Conservation (phyloP, 1,284 basidiomycete species). For the Exsudoporus floridanus region DNA sequence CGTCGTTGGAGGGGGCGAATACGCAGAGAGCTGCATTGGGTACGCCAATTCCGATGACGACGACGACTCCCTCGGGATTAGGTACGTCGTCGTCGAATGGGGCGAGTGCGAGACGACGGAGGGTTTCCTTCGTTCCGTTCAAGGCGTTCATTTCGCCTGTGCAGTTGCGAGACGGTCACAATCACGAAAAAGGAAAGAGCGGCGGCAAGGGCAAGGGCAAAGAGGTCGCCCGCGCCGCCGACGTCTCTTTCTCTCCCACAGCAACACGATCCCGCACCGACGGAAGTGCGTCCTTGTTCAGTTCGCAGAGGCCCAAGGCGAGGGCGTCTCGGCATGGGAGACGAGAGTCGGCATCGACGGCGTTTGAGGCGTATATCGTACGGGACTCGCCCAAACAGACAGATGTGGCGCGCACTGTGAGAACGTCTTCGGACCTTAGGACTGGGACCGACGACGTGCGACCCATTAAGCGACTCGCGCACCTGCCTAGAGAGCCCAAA, state of each 20-base stretch:
- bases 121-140: constrained; percentile 12
- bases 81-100: neutral
- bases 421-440: neutral
- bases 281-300: neutral
- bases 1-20: neutral
- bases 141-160: constrained; percentile 29
- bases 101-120: neutral
- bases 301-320: neutral
- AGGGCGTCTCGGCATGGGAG: constrained; percentile 1
- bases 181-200: neutral
- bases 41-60: constrained; percentile 1
- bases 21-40: neutral
- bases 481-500: neutral
- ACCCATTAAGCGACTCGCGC: no score
- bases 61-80: neutral
- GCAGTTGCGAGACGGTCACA: neutral
- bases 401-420: no score
- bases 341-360: constrained; percentile 12
- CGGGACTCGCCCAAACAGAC: constrained; percentile 3
- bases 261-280: neutral
- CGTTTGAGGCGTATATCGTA: constrained; percentile 24
- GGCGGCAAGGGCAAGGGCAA: neutral
- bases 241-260: neutral
- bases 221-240: neutral
- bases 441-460: neutral